Conservation (phyloP, 305 asterid species). For the Striga hermonthica region DNA sequence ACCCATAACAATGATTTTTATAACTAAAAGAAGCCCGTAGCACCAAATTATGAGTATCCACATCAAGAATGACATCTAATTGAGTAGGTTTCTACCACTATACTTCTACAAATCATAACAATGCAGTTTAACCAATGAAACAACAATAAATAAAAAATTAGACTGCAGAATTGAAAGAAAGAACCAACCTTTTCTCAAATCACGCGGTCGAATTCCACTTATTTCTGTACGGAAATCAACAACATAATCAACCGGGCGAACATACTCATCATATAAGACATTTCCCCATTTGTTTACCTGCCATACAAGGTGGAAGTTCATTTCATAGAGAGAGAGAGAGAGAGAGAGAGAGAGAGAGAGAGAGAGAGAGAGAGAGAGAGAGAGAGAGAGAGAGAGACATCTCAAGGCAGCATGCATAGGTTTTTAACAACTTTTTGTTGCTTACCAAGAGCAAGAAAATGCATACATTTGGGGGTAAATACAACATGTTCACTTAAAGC, state of each 20-base stretch:
- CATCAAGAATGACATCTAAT: too few relatives aligned
- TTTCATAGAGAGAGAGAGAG: background rate
- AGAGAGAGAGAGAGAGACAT: too few relatives aligned
- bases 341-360: too few relatives aligned
- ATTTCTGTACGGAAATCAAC: conserved; percentile 89
- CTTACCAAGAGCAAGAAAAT: background rate
- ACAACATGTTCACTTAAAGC: conserved; percentile 5
- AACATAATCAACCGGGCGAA: conserved; percentile 75
- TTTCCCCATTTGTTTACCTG: conserved; percentile 95
- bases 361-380: too few relatives aligned
- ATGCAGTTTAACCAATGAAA: too few relatives aligned
- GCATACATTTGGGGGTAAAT: too few relatives aligned
- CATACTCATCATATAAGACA: conserved; percentile 78
- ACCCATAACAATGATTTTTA: too few relatives aligned
- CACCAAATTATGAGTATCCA: too few relatives aligned
- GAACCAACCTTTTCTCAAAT: conserved; percentile 67
- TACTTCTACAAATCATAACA: too few relatives aligned
- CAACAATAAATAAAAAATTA: too few relatives aligned
- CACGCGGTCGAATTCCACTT: conserved; percentile 89
- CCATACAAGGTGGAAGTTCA: conserved; percentile 26
- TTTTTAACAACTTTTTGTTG: background rate
- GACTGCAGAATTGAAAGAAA: conserved; percentile 15
- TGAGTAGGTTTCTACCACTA: too few relatives aligned
- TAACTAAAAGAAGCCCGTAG: too few relatives aligned
- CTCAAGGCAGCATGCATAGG: conserved; percentile 22